Percentiles rank a stretch among this genome's conserved stretches.
Conservation (phyloP, 176 grass and related monocot genomes). For the Oryza brachyantha region DNA sequence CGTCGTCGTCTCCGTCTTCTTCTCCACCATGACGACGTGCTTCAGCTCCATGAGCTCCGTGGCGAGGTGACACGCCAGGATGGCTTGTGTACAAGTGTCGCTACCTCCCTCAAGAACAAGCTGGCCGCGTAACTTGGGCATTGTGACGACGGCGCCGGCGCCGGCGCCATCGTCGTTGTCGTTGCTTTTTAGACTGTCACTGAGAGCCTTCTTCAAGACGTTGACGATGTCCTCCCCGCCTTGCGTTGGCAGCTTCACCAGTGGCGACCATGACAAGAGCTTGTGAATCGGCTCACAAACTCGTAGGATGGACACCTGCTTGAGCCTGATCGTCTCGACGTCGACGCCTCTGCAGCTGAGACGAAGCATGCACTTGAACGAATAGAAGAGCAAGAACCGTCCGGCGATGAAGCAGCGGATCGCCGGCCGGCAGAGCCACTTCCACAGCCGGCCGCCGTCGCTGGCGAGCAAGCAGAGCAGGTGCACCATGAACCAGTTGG, state of each 20-base stretch:
- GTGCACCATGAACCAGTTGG: constrained; percentile 19
- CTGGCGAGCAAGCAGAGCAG: neutral
- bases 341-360: neutral
- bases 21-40: neutral
- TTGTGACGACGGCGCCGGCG: neutral
- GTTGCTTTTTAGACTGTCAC: accelerated
- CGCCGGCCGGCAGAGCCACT: accelerated
- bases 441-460: neutral
- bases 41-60: neutral
- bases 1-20: neutral
- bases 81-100: neutral
- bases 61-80: constrained; percentile 16
- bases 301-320: neutral
- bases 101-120: neutral
- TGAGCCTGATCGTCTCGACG: neutral
- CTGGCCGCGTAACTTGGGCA: neutral
- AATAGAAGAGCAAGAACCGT: neutral
- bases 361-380: neutral
- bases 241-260: neutral
- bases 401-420: neutral
- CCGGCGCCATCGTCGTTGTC: no score
- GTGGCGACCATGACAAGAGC: neutral
- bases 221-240: neutral
- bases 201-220: neutral
- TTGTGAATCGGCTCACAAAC: neutral